Evolutionary conservation across 257 asterid species (phyloP).

Genomic region (Solanum clarkiae): DNA sequence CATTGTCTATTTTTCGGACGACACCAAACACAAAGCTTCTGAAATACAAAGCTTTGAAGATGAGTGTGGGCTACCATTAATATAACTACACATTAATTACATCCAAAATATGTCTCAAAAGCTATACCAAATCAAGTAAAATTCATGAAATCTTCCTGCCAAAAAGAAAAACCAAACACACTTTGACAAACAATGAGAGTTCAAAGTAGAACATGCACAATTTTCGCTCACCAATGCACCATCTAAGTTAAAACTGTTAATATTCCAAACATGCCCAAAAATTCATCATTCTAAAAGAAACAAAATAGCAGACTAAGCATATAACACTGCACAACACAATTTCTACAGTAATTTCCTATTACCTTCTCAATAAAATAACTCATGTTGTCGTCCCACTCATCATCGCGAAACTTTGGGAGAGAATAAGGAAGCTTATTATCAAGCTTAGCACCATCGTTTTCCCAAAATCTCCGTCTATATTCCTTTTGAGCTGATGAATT

Average conservation of each 20-base stretch:
- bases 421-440: slow-evolving; percentile 13
- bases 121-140: background rate
- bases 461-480: slow-evolving; percentile 12
- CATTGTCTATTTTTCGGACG: slow-evolving; percentile 38
- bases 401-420: slow-evolving; percentile 23
- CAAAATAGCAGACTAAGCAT: background rate
- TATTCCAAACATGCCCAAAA: background rate
- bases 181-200: background rate
- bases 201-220: background rate
- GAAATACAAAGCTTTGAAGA: slow-evolving; percentile 15
- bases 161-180: background rate
- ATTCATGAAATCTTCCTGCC: background rate
- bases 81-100: background rate
- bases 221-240: background rate
- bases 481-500: slow-evolving; percentile 12
- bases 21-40: slow-evolving; percentile 82
- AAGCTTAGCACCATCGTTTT: slow-evolving; percentile 4
- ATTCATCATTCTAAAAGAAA: background rate
- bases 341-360: background rate
- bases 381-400: slow-evolving; percentile 37
- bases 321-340: background rate
- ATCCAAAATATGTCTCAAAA: background rate
- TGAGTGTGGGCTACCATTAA: slow-evolving; percentile 1
- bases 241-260: background rate
- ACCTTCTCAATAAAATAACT: slow-evolving; percentile 64